Conservation (phyloP, 257 asterid genomes). For the Rauvolfia tetraphylla region DNA sequence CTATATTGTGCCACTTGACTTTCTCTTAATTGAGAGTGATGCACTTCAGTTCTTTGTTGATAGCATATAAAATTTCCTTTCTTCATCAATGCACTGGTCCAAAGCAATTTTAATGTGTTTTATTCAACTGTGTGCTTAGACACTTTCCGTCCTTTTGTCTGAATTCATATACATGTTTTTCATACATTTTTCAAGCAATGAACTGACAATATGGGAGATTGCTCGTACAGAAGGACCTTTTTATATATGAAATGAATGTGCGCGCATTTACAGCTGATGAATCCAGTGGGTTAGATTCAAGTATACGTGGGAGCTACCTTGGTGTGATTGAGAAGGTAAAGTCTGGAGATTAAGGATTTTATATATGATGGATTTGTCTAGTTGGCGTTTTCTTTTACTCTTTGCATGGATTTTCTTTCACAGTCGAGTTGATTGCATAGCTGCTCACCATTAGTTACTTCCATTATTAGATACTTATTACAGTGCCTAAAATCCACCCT, state of each 20-base stretch:
- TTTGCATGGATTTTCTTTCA: background rate
- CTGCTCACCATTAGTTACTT: background rate
- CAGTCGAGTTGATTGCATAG: background rate
- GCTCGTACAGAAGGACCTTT: slow-evolving; percentile 80
- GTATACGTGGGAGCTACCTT: slow-evolving; percentile 82
- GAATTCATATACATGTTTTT: background rate
- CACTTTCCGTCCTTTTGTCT: background rate
- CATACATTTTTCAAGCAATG: background rate
- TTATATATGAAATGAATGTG: slow-evolving; percentile 93
- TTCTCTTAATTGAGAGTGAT: background rate
- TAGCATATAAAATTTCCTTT: background rate
- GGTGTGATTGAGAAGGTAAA: slow-evolving; percentile 89
- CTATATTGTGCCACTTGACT: background rate
- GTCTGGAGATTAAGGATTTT: slow-evolving; percentile 4
- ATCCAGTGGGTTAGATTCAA: slow-evolving; percentile 73
- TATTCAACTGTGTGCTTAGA: slow-evolving; percentile 5
- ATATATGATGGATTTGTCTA: background rate
- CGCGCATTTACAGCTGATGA: slow-evolving; percentile 91
- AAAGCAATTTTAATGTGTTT: slow-evolving; percentile 12
- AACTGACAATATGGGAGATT: slow-evolving; percentile 10
- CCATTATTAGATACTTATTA: background rate
- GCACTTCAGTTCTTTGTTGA: background rate
- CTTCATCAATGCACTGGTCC: slow-evolving; percentile 2
- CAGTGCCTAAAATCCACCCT: background rate
- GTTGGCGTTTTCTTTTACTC: background rate